These are phyloP conservation scores for Protea cynaroides DNA, from an alignment of 164 flowering plant genomes.

Conservation along the genomic window DNA sequence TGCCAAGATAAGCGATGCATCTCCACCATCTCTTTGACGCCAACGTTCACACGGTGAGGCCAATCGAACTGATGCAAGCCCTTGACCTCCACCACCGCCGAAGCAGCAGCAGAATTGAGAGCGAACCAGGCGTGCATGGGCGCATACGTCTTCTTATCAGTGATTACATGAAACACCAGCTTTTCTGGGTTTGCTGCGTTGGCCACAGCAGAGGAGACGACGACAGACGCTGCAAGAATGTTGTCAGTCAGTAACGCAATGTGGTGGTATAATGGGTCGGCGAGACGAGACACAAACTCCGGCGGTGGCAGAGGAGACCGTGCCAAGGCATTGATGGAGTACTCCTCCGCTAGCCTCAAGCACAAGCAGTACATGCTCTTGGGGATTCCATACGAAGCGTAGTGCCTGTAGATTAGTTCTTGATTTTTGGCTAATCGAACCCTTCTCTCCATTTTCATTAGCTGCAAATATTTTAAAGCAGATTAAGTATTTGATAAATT, in stretches of 20 bases:
- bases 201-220: constrained; percentile 44
- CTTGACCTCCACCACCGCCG: constrained; percentile 66
- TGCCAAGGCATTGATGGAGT: constrained; percentile 58
- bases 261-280: constrained; percentile 50
- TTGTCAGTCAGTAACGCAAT: constrained; percentile 64
- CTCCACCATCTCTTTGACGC: constrained; percentile 44
- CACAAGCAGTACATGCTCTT: constrained; percentile 59
- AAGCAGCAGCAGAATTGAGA: constrained; percentile 25
- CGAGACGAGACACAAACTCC: constrained; percentile 41
- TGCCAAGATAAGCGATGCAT: constrained; percentile 37
- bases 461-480: constrained; percentile 28
- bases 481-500: background rate
- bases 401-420: constrained; percentile 50
- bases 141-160: constrained; percentile 75
- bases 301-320: constrained; percentile 56
- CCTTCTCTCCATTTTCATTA: constrained; percentile 46
- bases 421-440: constrained; percentile 41
- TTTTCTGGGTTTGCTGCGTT: constrained; percentile 44
- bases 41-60: constrained; percentile 45
- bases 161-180: constrained; percentile 63
- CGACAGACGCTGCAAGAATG: constrained; percentile 70
- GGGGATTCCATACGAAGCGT: constrained; percentile 70
- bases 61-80: constrained; percentile 75
- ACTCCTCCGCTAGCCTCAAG: constrained; percentile 60
- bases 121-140: constrained; percentile 90